Conservation (phyloP, 2,329 filamentous ascomycete species). For the Monilinia aucupariae region DNA sequence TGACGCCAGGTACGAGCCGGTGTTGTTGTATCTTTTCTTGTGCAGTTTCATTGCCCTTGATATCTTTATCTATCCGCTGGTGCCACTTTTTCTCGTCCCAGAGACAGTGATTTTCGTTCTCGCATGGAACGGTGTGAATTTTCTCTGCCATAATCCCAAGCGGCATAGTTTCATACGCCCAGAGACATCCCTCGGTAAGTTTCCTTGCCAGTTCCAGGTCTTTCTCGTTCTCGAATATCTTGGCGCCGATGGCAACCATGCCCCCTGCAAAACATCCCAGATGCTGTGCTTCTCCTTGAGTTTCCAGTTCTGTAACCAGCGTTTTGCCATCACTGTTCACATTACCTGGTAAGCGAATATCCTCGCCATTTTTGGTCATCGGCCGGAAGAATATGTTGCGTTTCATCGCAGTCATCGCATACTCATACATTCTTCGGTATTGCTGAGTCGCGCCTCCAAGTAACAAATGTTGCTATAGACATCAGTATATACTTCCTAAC, state of each 20-base stretch:
- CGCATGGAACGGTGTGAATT: constrained; percentile 38
- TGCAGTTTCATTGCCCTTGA: constrained; percentile 6
- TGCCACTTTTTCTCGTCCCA: constrained; percentile 25
- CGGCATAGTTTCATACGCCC: constrained; percentile 52
- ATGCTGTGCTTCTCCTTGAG: constrained; percentile 49
- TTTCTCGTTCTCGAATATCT: constrained; percentile 48
- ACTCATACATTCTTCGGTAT: constrained; percentile 38
- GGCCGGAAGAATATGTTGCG: constrained; percentile 42
- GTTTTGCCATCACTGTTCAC: constrained; percentile 25
- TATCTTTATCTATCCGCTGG: constrained; percentile 12
- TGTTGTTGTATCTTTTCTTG: constrained; percentile 16
- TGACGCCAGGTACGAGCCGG: constrained; percentile 19
- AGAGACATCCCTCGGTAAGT: constrained; percentile 58
- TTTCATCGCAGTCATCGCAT: constrained; percentile 41
- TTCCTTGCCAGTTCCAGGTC: constrained; percentile 52
- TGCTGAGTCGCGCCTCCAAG: constrained; percentile 20
- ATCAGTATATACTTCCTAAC: background rate
- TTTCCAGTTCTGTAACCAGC: constrained; percentile 24
- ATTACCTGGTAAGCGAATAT: constrained; percentile 46
- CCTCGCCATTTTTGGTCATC: constrained; percentile 35
- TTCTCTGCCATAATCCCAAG: constrained; percentile 58
- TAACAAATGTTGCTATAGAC: constrained; percentile 20
- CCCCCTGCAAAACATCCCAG: constrained; percentile 67
- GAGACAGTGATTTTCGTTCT: constrained; percentile 18
- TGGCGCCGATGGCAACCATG: constrained; percentile 62